A percentile compares a stretch with the other conserved stretches of the same genome.
phyloP scores from a whole-genome alignment of 176 grass and related monocot genomes.

The Musa schizocarpa region DNA sequence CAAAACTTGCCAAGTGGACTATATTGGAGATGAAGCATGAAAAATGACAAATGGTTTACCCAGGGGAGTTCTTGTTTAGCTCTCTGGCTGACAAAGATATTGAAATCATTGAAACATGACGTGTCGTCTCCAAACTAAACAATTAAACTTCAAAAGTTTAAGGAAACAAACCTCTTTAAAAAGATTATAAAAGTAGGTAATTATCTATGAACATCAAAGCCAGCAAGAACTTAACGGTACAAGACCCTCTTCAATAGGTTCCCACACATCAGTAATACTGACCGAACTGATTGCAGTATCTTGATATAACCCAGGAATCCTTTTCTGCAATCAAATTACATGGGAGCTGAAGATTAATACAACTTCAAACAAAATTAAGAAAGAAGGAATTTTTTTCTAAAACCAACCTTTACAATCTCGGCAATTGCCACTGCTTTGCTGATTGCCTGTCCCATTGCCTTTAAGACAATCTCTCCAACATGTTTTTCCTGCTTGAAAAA shows the following conservation, averaged over 20 bases:
- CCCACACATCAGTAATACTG: constrained; percentile 95
- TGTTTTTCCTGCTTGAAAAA: constrained; percentile 44
- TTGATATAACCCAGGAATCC: constrained; percentile 82
- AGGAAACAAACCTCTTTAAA: not conserved
- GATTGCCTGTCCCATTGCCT: constrained; percentile 95
- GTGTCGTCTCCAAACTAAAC: constrained; percentile 1
- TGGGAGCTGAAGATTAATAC: not conserved
- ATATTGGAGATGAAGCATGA: not conserved
- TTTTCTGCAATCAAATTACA: constrained; percentile 52
- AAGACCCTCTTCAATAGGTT: constrained; percentile 92
- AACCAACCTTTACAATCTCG: constrained; percentile 84
- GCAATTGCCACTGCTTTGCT: constrained; percentile 71
- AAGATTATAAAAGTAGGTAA: not conserved
- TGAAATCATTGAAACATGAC: constrained; percentile 8
- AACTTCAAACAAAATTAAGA: not conserved
- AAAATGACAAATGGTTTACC: not conserved
- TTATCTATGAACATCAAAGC: not conserved
- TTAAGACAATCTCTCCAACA: constrained; percentile 76
- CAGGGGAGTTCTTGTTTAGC: not conserved
- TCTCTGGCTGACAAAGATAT: constrained; percentile 1
- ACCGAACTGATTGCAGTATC: constrained; percentile 83
- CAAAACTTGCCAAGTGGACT: not conserved
- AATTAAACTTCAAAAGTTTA: not conserved
- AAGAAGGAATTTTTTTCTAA: not conserved
- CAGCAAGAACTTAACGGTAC: constrained; percentile 76